Percentiles rank a stretch among this genome's conserved stretches.
phyloP scores from a whole-genome alignment of 78 protist species.

The Pigoraptor vietnamica region DNA sequence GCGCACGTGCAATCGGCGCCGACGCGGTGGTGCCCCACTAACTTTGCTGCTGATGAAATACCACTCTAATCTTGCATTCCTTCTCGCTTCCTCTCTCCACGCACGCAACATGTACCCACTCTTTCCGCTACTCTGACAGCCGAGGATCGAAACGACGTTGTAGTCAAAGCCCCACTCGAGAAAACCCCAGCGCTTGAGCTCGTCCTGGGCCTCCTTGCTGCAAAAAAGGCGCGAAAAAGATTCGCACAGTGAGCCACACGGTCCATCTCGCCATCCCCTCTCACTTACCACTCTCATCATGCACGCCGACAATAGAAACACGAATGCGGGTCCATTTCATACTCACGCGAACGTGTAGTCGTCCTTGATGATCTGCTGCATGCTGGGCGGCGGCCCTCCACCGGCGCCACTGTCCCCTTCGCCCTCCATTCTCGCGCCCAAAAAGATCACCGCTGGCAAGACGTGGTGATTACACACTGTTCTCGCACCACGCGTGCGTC shows the following conservation, averaged over 20 bases:
- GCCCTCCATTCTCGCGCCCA: no score
- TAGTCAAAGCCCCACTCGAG: slow-evolving; percentile 63
- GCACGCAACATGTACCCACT: no score
- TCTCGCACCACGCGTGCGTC: no score
- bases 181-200: slow-evolving; percentile 18
- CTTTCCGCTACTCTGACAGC: slow-evolving; percentile 88
- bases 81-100: no score
- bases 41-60: no score
- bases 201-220: background rate
- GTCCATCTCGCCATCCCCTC: no score
- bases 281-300: no score
- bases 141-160: slow-evolving; percentile 71
- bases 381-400: background rate
- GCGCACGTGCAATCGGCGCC: no score
- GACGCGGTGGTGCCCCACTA: no score
- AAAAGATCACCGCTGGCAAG: no score
- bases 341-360: background rate
- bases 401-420: background rate
- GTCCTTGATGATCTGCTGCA: background rate
- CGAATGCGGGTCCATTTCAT: background rate
- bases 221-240: background rate
- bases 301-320: background rate
- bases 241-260: background rate
- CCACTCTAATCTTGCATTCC: no score
- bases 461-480: no score